A percentile compares a stretch with the other conserved stretches of the same genome.
Conservation (phyloP, 148 eudicot genomes). For the Dysphania ambrosioides region DNA sequence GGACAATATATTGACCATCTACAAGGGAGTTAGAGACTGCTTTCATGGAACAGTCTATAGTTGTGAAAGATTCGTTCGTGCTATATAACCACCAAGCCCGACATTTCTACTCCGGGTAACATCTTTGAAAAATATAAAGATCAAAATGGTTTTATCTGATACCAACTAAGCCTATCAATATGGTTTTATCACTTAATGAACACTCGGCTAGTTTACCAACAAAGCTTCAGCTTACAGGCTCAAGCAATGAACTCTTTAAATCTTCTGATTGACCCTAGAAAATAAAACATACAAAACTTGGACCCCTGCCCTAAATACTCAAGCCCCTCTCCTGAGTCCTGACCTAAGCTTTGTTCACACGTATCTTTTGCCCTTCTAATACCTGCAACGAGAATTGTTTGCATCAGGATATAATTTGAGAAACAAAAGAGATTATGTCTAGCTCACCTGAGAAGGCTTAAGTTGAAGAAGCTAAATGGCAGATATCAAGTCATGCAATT, state of each 20-base stretch:
- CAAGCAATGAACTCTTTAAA: background rate
- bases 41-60: too few relatives aligned
- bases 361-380: conserved; percentile 86
- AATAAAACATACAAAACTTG: conserved; percentile 7
- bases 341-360: conserved; percentile 73
- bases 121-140: background rate
- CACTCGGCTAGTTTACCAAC: background rate
- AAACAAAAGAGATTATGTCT: background rate
- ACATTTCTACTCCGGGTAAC: too few relatives aligned
- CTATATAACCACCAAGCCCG: too few relatives aligned
- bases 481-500: background rate
- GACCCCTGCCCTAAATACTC: background rate
- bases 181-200: too few relatives aligned
- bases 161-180: background rate
- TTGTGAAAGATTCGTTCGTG: too few relatives aligned
- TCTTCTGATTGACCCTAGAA: conserved; percentile 1
- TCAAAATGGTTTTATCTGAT: background rate
- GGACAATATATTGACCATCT: too few relatives aligned
- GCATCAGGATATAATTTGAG: conserved; percentile 2
- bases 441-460: background rate
- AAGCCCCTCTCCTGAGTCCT: background rate
- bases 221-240: background rate
- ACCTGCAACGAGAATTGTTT: conserved; percentile 42
- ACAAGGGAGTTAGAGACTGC: too few relatives aligned
- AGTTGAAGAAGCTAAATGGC: background rate